Conservation (phyloP, 2,329 filamentous ascomycete species). For the Curvularia lunata region DNA sequence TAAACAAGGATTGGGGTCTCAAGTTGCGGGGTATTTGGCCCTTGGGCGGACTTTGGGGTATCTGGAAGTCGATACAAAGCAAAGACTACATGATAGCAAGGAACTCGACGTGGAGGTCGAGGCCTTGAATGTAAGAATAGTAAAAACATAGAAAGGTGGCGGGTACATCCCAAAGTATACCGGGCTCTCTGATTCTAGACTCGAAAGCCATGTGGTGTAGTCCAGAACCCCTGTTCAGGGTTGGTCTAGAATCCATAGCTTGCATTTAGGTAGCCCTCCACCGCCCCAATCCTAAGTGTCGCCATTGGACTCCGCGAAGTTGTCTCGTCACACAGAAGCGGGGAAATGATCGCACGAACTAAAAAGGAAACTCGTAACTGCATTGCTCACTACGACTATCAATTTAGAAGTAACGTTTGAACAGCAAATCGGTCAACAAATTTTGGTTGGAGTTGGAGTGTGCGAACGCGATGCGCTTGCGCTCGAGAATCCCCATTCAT, state of each 20-base stretch:
- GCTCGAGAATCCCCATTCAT: conserved; percentile 7
- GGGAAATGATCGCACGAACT: neutral
- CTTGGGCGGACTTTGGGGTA: conserved; percentile 47
- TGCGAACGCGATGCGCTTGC: conserved; percentile 3
- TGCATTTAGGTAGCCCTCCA: neutral
- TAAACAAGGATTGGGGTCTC: conserved; percentile 34
- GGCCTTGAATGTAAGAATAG: neutral
- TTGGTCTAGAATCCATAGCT: neutral
- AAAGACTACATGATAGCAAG: conserved; percentile 46
- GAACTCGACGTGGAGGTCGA: conserved; percentile 44
- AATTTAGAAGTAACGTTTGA: neutral
- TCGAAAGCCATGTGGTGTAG: neutral
- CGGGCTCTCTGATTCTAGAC: neutral
- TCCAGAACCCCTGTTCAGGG: neutral
- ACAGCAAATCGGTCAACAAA: neutral
- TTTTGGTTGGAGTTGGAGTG: neutral
- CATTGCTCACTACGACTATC: neutral
- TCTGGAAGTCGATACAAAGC: conserved; percentile 49
- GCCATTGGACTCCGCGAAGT: neutral
- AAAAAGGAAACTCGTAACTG: neutral
- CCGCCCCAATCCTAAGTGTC: neutral
- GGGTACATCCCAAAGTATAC: neutral
- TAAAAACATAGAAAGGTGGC: neutral
- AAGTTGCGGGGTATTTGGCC: conserved; percentile 44
- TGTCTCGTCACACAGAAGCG: neutral